These are phyloP conservation scores for Corymbia maculata DNA, from an alignment of 345 rosid species.

Conservation along the genomic window DNA sequence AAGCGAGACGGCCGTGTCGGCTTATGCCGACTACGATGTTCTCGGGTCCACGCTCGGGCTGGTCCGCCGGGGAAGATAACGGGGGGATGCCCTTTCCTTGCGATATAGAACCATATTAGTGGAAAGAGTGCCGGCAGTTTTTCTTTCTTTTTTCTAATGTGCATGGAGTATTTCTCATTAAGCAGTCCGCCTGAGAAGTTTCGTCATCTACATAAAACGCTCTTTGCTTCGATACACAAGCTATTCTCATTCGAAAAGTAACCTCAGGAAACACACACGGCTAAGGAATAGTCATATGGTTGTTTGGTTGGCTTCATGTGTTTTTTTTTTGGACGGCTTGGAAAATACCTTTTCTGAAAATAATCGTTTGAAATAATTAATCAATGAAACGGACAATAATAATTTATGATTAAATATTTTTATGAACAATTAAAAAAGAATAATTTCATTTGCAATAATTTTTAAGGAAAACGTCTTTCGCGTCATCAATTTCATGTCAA, in stretches of 20 bases:
- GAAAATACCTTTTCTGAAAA: too few relatives aligned
- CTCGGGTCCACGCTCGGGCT: neutral
- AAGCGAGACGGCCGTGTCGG: neutral
- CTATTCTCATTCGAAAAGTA: neutral
- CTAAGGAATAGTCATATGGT: too few relatives aligned
- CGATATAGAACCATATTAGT: too few relatives aligned
- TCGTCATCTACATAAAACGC: fast-evolving
- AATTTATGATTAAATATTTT: neutral
- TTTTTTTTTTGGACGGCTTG: too few relatives aligned
- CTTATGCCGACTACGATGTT: neutral
- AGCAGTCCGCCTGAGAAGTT: neutral
- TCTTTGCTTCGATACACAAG: neutral
- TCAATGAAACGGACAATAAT: too few relatives aligned
- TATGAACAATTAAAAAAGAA: too few relatives aligned
- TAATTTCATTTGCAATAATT: neutral
- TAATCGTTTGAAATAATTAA: too few relatives aligned
- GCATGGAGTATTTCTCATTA: neutral
- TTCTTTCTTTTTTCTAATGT: too few relatives aligned
- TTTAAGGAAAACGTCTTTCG: fast-evolving
- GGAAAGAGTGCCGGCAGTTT: too few relatives aligned
- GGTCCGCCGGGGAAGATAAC: too few relatives aligned
- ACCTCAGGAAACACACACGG: fast-evolving
- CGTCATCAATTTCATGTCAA: too few relatives aligned
- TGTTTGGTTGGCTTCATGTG: fast-evolving
- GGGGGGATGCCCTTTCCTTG: too few relatives aligned